Evolutionary conservation across 345 rosid genomes (phyloP).

Genomic region (Eucalyptus guilfoylei): DNA sequence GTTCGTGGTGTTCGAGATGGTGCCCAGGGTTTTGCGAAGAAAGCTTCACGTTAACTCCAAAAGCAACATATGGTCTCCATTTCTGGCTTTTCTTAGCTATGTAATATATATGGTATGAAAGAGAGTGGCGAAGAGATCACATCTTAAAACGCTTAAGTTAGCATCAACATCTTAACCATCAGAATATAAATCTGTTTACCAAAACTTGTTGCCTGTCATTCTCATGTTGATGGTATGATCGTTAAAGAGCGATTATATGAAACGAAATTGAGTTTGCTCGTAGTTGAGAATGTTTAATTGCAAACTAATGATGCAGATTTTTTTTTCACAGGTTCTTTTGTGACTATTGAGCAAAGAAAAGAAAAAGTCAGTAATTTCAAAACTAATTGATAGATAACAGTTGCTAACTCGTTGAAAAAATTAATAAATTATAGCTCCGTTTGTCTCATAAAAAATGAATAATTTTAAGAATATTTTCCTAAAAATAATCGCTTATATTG

Average conservation of each 20-base stretch:
- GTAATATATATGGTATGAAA: not conserved
- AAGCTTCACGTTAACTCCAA: not conserved
- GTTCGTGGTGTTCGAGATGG: not conserved
- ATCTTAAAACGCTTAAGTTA: not conserved
- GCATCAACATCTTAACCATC: not conserved
- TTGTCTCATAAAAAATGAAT: too few species aligned
- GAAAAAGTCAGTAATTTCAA: not conserved
- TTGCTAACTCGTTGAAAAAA: not conserved
- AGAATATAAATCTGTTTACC: not conserved
- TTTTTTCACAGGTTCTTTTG: not conserved
- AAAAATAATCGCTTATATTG: accelerated
- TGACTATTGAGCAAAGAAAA: not conserved
- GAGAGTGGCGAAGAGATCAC: not conserved
- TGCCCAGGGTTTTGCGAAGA: not conserved
- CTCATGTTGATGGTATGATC: not conserved
- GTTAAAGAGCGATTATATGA: not conserved
- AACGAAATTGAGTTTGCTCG: not conserved
- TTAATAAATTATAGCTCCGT: not conserved
- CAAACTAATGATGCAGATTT: not conserved
- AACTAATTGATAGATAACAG: not conserved
- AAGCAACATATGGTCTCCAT: not conserved
- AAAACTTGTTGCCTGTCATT: not conserved
- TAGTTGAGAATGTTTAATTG: not conserved
- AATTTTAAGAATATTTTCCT: too few species aligned
- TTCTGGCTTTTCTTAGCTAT: not conserved